These are phyloP conservation scores for Dalechampia spathulata DNA, from an alignment of 441 rosid species.

Conservation along the genomic window DNA sequence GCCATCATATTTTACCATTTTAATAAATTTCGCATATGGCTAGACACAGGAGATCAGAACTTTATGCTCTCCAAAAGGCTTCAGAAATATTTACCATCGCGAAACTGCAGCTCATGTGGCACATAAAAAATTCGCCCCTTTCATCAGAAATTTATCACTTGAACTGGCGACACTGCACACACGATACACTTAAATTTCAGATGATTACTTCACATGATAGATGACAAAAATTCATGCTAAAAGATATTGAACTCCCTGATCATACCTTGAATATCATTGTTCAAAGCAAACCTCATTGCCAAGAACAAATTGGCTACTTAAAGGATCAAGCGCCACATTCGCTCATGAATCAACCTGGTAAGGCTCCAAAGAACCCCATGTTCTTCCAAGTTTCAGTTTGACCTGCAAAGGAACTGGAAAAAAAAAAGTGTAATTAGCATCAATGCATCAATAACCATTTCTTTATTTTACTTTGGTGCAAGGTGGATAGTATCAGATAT, in stretches of 20 bases:
- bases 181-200: neutral
- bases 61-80: neutral
- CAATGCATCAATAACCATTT: too few species aligned
- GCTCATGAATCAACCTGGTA: constrained; percentile 33
- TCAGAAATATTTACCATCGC: neutral
- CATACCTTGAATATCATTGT: neutral
- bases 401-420: constrained; percentile 79
- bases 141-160: neutral
- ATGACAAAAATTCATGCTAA: neutral
- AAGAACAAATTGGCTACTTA: constrained; percentile 2
- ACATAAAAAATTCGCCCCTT: neutral
- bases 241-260: neutral
- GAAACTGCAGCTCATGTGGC: neutral
- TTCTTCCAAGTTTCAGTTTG: constrained; percentile 81
- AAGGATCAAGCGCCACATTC: constrained; percentile 23
- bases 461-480: too few species aligned
- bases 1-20: too few species aligned
- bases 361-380: constrained; percentile 92
- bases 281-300: constrained; percentile 10
- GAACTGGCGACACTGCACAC: constrained; percentile 5
- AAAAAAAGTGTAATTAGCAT: constrained; percentile 7
- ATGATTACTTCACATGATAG: neutral
- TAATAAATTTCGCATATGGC: too few species aligned
- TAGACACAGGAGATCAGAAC: neutral
- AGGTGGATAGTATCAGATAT: too few species aligned